These are phyloP conservation scores for Yamadazyma insecticola DNA, from an alignment of 805 yeast species.

Conservation along the genomic window DNA sequence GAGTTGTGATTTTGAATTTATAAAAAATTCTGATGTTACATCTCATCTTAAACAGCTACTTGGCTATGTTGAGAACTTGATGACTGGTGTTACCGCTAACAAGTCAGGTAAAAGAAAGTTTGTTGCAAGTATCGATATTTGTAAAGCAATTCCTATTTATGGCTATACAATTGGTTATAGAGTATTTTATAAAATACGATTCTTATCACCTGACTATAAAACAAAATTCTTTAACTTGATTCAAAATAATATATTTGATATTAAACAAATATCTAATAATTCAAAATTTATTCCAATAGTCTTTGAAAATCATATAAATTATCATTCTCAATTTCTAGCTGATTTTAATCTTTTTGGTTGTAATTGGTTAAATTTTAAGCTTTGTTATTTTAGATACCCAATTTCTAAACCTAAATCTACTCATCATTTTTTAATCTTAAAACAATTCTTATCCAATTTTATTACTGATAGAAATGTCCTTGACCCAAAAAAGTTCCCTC, in stretches of 20 bases:
- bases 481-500: too few species aligned
- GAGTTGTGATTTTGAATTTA: conserved; percentile 45
- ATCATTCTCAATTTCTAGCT: conserved; percentile 65
- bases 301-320: conserved; percentile 81
- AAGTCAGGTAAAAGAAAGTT: conserved; percentile 25
- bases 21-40: not conserved
- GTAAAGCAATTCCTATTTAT: conserved; percentile 77
- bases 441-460: conserved; percentile 4
- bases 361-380: conserved; percentile 57
- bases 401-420: conserved; percentile 19
- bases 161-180: conserved; percentile 70
- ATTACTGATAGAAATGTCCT: conserved; percentile 24
- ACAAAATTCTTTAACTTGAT: conserved; percentile 49
- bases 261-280: conserved; percentile 2
- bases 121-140: conserved; percentile 57
- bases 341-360: conserved; percentile 87
- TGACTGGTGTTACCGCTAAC: conserved; percentile 17
- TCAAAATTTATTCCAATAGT: conserved; percentile 11
- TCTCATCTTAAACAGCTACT: conserved; percentile 32
- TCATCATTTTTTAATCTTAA: conserved; percentile 11
- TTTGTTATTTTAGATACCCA: conserved; percentile 56
- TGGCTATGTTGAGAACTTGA: conserved; percentile 38
- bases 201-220: conserved; percentile 58
- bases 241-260: conserved; percentile 16
- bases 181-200: conserved; percentile 63